Conservation (phyloP, 345 rosid species). For the Pugionium dolabratum region DNA sequence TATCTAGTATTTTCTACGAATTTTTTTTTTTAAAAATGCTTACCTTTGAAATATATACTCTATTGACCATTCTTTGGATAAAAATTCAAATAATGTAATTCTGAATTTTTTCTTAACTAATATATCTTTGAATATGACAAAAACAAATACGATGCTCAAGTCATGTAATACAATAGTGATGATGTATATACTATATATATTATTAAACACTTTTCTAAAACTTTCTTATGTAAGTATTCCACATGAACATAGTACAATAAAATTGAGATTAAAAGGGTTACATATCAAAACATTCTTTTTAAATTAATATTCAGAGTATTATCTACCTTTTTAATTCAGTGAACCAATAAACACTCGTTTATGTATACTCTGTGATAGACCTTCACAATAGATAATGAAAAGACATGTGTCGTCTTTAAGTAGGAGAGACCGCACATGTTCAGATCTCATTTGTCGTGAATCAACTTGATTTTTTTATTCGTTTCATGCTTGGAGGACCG, state of each 20-base stretch:
- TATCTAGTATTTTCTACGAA: too few relatives aligned
- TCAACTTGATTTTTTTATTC: neutral
- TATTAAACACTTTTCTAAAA: neutral
- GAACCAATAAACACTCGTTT: slow-evolving; percentile 39
- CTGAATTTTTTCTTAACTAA: too few relatives aligned
- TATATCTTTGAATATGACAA: neutral
- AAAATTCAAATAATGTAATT: too few relatives aligned
- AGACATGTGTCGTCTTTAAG: slow-evolving; percentile 39
- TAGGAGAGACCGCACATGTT: slow-evolving; percentile 28
- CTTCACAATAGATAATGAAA: slow-evolving; percentile 9
- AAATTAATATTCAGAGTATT: neutral
- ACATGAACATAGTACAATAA: slow-evolving; percentile 27
- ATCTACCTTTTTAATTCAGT: slow-evolving; percentile 16
- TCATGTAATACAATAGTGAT: neutral
- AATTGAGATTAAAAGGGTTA: neutral
- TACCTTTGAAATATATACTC: too few relatives aligned
- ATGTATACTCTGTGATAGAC: slow-evolving; percentile 22
- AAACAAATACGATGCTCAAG: neutral
- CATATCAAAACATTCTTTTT: slow-evolving; percentile 24
- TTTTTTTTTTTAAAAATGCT: too few relatives aligned
- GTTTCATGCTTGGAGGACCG: slow-evolving; percentile 32
- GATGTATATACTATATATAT: neutral
- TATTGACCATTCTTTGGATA: too few relatives aligned
- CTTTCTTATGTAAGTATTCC: slow-evolving; percentile 25
- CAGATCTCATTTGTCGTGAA: slow-evolving; percentile 28